Conservation (phyloP, 2,329 filamentous ascomycete species). For the Simplicillium sp. region DNA sequence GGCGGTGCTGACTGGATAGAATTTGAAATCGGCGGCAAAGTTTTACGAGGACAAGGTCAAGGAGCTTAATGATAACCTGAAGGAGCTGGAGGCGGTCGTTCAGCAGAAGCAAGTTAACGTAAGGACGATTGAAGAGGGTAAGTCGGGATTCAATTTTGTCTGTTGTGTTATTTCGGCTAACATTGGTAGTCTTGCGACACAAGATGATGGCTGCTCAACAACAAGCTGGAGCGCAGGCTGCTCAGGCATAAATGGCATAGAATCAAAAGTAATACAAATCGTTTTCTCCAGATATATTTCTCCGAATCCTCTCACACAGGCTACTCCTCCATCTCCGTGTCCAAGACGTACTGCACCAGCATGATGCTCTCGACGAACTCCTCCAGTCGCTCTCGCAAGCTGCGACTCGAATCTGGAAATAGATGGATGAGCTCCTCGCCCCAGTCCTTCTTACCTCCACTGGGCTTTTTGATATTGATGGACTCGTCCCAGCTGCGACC, state of each 20-base stretch:
- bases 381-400: slow-evolving; percentile 16
- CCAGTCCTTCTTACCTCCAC: slow-evolving; percentile 18
- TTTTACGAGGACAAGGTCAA: slow-evolving; percentile 50
- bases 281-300: not conserved
- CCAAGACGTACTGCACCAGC: slow-evolving; percentile 18
- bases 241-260: slow-evolving; percentile 10
- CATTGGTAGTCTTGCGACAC: slow-evolving; percentile 24
- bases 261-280: slow-evolving; percentile 1
- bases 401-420: slow-evolving; percentile 20
- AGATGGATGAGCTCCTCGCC: slow-evolving; percentile 9
- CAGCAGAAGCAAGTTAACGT: slow-evolving; percentile 74
- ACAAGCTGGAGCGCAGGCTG: slow-evolving; percentile 22
- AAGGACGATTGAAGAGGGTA: slow-evolving; percentile 81
- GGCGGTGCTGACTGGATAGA: slow-evolving; percentile 20
- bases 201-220: slow-evolving; percentile 20
- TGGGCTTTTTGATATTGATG: slow-evolving; percentile 17
- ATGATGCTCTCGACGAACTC: slow-evolving; percentile 20
- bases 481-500: slow-evolving; percentile 26
- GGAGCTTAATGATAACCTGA: slow-evolving; percentile 41
- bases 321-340: slow-evolving; percentile 2
- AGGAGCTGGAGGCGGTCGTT: slow-evolving; percentile 47
- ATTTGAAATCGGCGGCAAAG: slow-evolving; percentile 40
- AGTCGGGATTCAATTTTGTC: slow-evolving; percentile 6
- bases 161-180: slow-evolving; percentile 5
- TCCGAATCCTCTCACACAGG: not conserved